A percentile compares a stretch with the other conserved stretches of the same genome.
Conservation (phyloP, 2,329 filamentous ascomycete species). For the Zasmidium angulare region DNA sequence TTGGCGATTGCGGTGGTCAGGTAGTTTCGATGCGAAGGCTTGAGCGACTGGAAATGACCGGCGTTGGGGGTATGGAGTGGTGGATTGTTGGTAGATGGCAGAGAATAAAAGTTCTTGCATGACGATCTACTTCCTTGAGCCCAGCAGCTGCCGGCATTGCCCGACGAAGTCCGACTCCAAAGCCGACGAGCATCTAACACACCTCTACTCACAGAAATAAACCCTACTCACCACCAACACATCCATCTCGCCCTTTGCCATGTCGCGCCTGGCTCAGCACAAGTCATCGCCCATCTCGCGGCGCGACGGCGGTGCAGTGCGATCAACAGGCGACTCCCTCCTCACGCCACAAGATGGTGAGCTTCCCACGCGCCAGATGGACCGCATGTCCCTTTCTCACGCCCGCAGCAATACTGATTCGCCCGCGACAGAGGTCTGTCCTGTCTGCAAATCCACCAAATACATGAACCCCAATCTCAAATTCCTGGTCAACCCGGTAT, state of each 20-base stretch:
- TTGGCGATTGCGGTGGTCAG: not conserved
- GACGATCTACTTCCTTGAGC: not conserved
- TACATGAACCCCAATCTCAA: conserved; percentile 93
- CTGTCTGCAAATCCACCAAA: conserved; percentile 93
- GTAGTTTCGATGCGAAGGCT: not conserved
- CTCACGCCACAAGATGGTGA: conserved; percentile 33
- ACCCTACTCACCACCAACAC: conserved; percentile 1
- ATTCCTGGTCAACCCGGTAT: conserved; percentile 96
- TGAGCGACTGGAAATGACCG: not conserved
- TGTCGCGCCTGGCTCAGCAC: conserved; percentile 35
- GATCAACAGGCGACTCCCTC: conserved; percentile 6
- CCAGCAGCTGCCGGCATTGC: not conserved
- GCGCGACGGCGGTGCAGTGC: conserved; percentile 18
- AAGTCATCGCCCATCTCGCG: conserved; percentile 26
- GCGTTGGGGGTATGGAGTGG: conserved; percentile 3
- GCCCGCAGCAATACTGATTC: conserved; percentile 19
- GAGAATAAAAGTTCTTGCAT: not conserved
- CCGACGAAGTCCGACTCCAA: not conserved
- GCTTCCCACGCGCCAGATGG: conserved; percentile 14
- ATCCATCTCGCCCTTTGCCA: conserved; percentile 14
- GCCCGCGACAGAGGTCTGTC: conserved; percentile 69
- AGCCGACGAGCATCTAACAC: not conserved
- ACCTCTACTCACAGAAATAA: not conserved
- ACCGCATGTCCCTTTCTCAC: not conserved
- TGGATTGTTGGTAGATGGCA: not conserved